Conservation (phyloP, 495 filamentous ascomycete species). For the Tetracladium setigerum region DNA sequence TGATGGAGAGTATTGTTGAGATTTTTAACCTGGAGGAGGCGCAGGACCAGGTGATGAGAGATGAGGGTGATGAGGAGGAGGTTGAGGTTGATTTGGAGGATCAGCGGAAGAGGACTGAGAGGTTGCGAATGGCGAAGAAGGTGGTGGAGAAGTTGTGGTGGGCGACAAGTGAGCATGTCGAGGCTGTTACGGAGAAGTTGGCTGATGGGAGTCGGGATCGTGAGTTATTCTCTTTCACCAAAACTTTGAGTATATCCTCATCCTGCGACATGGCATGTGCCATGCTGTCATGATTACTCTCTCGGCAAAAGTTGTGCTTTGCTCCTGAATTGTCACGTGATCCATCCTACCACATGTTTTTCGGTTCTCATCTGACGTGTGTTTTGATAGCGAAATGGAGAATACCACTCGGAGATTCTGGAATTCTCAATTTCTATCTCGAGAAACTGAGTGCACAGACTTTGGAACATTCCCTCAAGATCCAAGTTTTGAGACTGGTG, state of each 20-base stretch:
- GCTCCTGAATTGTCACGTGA: background rate
- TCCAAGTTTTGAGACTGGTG: constrained; percentile 58
- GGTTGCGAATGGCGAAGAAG: constrained; percentile 22
- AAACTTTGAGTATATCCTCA: background rate
- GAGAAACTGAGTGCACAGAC: constrained; percentile 37
- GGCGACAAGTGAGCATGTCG: constrained; percentile 30
- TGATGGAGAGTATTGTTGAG: constrained; percentile 9
- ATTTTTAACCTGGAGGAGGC: constrained; percentile 16
- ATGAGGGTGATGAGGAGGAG: constrained; percentile 15
- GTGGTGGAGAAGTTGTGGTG: constrained; percentile 26
- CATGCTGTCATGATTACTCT: background rate
- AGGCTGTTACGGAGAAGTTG: constrained; percentile 46
- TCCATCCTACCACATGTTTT: constrained; percentile 2
- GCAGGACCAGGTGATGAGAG: constrained; percentile 8
- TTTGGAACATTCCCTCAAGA: constrained; percentile 25
- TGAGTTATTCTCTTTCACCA: constrained; percentile 31
- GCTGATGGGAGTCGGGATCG: constrained; percentile 62
- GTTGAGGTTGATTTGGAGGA: constrained; percentile 17
- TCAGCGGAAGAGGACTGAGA: constrained; percentile 11
- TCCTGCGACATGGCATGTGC: background rate
- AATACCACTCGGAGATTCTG: constrained; percentile 55
- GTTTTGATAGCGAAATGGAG: constrained; percentile 62
- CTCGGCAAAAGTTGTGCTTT: background rate
- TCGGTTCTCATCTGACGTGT: too few species aligned
- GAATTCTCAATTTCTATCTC: constrained; percentile 61